Evolutionary conservation across 495 filamentous ascomycete genomes (phyloP).

Genomic region (Pseudevernia furfuracea): DNA sequence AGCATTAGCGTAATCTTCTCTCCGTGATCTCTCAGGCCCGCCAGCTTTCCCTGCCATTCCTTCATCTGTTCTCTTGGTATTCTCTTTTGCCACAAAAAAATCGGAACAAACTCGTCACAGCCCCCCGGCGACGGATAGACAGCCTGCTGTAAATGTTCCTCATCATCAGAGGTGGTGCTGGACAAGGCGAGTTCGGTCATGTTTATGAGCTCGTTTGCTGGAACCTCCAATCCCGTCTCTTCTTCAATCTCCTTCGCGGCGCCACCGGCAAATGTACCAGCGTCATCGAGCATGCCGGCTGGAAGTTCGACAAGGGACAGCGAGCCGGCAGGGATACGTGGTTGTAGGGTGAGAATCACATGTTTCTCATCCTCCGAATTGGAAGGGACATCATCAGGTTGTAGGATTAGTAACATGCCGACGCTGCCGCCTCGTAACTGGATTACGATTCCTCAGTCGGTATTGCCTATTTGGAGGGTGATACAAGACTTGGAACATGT

Average conservation of each 20-base stretch:
- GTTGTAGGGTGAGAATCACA: slow-evolving; percentile 74
- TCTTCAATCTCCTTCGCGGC: slow-evolving; percentile 79
- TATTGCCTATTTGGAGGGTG: neutral
- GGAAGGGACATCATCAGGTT: slow-evolving; percentile 57
- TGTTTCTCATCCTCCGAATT: slow-evolving; percentile 50
- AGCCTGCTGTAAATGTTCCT: slow-evolving; percentile 50
- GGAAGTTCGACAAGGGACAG: slow-evolving; percentile 73
- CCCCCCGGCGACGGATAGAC: slow-evolving; percentile 74
- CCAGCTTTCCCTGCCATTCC: slow-evolving; percentile 66
- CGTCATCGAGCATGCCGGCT: slow-evolving; percentile 82
- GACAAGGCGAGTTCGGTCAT: slow-evolving; percentile 54
- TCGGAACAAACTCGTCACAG: slow-evolving; percentile 75
- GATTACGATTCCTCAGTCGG: neutral
- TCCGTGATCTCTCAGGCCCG: slow-evolving; percentile 65
- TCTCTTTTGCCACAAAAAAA: slow-evolving; percentile 66
- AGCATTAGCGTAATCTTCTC: slow-evolving; percentile 80
- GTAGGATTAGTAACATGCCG: slow-evolving; percentile 47
- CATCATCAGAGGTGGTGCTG: slow-evolving; percentile 24
- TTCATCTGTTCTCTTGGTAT: slow-evolving; percentile 56
- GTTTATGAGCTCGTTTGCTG: slow-evolving; percentile 53
- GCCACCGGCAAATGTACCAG: slow-evolving; percentile 63
- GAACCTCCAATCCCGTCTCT: slow-evolving; percentile 62
- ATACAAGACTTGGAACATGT: slow-evolving; percentile 2
- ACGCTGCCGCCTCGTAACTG: slow-evolving; percentile 13
- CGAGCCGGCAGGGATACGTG: slow-evolving; percentile 70